phyloP scores from a whole-genome alignment of 2,329 filamentous ascomycete genomes.

The Zasmidium angulare region DNA sequence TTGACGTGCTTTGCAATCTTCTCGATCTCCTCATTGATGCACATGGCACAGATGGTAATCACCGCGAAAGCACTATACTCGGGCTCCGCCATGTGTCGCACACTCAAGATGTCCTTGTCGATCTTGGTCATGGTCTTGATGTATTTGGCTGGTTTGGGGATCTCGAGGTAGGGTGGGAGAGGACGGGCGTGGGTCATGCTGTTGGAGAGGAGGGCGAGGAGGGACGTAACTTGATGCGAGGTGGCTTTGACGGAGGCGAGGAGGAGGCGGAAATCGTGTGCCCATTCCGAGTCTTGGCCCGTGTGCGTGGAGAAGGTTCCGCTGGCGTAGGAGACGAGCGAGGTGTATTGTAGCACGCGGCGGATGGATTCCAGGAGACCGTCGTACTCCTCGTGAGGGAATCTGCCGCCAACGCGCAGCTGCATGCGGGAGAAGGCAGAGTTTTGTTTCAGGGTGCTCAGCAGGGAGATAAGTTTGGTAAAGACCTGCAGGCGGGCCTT shows the following conservation, averaged over 20 bases:
- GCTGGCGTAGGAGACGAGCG: constrained; percentile 64
- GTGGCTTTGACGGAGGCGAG: constrained; percentile 58
- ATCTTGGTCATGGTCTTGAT: constrained; percentile 57
- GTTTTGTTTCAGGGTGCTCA: constrained; percentile 65
- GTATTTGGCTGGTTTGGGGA: constrained; percentile 62
- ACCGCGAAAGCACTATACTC: constrained; percentile 74
- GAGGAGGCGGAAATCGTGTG: constrained; percentile 59
- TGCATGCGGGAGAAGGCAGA: constrained; percentile 68
- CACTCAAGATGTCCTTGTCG: constrained; percentile 60
- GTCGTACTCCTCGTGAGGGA: constrained; percentile 65
- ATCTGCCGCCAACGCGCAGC: constrained; percentile 68
- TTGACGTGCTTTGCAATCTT: constrained; percentile 60
- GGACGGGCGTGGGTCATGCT: constrained; percentile 65
- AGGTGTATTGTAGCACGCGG: constrained; percentile 65
- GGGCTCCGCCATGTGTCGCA: constrained; percentile 59
- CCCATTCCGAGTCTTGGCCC: constrained; percentile 53
- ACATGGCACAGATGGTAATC: constrained; percentile 67
- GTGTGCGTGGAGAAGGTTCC: constrained; percentile 46
- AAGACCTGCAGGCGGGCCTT: constrained; percentile 63
- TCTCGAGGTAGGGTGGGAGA: constrained; percentile 67
- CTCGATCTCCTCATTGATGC: constrained; percentile 67
- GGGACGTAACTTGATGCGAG: constrained; percentile 66
- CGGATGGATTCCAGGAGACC: constrained; percentile 58
- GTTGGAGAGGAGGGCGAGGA: constrained; percentile 67
- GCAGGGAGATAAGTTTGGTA: constrained; percentile 64